These are phyloP conservation scores for Lithospermum erythrorhizon DNA, from an alignment of 257 asterid species.

Conservation along the genomic window DNA sequence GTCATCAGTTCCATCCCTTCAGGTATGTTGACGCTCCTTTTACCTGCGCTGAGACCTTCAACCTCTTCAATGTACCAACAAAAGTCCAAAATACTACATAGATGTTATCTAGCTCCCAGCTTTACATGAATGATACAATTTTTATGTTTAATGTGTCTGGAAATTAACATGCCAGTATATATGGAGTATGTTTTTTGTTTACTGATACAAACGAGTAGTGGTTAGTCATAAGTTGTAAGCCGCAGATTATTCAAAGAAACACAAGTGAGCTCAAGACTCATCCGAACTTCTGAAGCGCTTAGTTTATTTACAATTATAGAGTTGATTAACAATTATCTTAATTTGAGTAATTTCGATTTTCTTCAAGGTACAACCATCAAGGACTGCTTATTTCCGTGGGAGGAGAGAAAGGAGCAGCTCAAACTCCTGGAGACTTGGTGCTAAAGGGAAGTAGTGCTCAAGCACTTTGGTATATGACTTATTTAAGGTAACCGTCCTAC, in stretches of 20 bases:
- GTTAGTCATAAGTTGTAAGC: no score
- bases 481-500: slow-evolving; percentile 48
- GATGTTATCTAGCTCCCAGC: background rate
- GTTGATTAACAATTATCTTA: background rate
- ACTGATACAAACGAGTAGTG: no score
- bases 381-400: slow-evolving; percentile 97
- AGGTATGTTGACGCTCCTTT: slow-evolving; percentile 35
- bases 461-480: slow-evolving; percentile 96
- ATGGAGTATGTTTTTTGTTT: no score
- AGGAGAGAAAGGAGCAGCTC: slow-evolving; percentile 91
- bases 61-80: background rate
- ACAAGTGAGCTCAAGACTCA: background rate
- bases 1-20: slow-evolving; percentile 90
- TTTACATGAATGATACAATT: no score
- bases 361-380: slow-evolving; percentile 76
- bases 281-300: background rate
- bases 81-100: background rate
- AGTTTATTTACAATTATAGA: no score
- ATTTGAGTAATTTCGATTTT: background rate
- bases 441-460: slow-evolving; percentile 77
- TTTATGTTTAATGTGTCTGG: no score
- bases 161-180: no score
- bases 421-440: slow-evolving; percentile 94
- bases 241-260: no score
- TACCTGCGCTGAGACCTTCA: background rate